These are phyloP conservation scores for Fusarium clavum DNA, from an alignment of 2,329 filamentous ascomycete genomes.

Conservation along the genomic window DNA sequence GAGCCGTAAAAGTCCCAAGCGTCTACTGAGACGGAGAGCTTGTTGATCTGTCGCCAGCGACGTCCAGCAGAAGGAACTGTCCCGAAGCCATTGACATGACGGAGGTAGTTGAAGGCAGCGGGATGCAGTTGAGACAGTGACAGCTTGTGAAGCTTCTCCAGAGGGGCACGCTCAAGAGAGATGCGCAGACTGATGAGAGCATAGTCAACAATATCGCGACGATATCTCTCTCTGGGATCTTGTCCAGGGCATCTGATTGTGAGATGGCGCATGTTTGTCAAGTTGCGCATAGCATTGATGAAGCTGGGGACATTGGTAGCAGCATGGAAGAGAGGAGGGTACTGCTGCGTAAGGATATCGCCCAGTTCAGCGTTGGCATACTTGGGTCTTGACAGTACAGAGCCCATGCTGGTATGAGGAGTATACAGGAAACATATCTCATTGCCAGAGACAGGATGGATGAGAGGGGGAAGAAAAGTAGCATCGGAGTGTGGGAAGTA, in stretches of 20 bases:
- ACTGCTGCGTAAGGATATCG: constrained; percentile 85
- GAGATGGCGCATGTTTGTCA: constrained; percentile 79
- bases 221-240: constrained; percentile 74
- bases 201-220: constrained; percentile 85
- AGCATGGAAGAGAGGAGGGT: constrained; percentile 88
- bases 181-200: constrained; percentile 89
- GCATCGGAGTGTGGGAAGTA: constrained; percentile 79
- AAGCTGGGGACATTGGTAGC: constrained; percentile 90
- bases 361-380: constrained; percentile 84
- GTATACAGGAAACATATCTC: constrained; percentile 86
- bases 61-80: constrained; percentile 76
- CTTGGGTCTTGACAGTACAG: constrained; percentile 73
- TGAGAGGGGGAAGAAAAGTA: constrained; percentile 85
- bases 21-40: constrained; percentile 78
- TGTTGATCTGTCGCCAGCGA: constrained; percentile 82
- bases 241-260: constrained; percentile 82
- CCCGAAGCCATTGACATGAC: constrained; percentile 79
- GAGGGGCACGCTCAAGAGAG: constrained; percentile 78
- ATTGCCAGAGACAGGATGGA: constrained; percentile 80
- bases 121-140: constrained; percentile 81
- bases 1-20: constrained; percentile 72
- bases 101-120: constrained; percentile 80
- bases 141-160: constrained; percentile 74
- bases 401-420: constrained; percentile 75
- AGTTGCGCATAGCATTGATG: constrained; percentile 75